Evolutionary conservation across 2,329 filamentous ascomycete genomes (phyloP), one percentile per base, ranked within the genome.

Genomic region (Colletotrichum chlorophyti): DNA sequence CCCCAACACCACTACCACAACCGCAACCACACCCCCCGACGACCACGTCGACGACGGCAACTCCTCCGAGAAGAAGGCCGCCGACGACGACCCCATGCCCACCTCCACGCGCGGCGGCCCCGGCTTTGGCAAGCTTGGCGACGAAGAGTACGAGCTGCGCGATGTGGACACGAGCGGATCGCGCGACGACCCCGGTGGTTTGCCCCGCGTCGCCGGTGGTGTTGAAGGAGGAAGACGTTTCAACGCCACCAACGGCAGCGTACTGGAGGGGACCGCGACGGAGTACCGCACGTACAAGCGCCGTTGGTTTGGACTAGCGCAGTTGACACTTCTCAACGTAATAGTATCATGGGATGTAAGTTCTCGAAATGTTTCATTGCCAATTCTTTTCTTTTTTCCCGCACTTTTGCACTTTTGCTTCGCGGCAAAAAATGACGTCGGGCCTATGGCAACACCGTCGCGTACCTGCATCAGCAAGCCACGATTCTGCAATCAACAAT

Each of bases 301-400:
- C 68, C 84, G 95, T 40, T 99, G 92, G 87, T 91, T 97, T 71
- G 95, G 95, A 1, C 79, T 99, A 48, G 76, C 84, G 19, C 91
- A 97, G 74, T 76, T 98, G 69, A 89, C 93, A 6, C 75, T 98
- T 67, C 79, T 98, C 75, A 99, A 98, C 71, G 89, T 97, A 53
- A 86, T 98, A 60, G 89, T 97, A 37, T 96, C 91, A 69, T 98
- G 94, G 94, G 92, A 96, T 84, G 91, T 95, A 83, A 81, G 91
- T 87, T n/a, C n/a, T n/a, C 17, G 15, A 29, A 5, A 5, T 17
- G n/a, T 12, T 5, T 15, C 24, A 8, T 24, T 47, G 10, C 10
- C 11, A 11, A 14, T n/a, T 47, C 41, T 8, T 26, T n/a, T 47
- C 19, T 46, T 31, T 35, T 43, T 40, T 9, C 50, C 5, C 6